phyloP scores from a whole-genome alignment of 1,284 basidiomycete species.

The Marasmius sp. region DNA sequence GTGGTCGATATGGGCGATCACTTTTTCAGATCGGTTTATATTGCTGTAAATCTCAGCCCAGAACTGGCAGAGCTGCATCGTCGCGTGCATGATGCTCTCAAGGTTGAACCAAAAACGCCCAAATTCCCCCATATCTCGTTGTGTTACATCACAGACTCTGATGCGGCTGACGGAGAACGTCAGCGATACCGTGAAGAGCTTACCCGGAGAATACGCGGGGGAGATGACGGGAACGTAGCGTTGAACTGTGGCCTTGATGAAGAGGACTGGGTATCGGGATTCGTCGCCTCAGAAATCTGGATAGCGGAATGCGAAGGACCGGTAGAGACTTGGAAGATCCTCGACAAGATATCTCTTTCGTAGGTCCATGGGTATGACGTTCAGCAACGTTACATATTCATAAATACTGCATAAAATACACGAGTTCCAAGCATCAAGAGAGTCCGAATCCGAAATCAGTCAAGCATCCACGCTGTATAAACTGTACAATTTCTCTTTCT shows the following conservation, averaged over 20 bases:
- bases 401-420: not conserved
- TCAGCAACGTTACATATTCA: not conserved
- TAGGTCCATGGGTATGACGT: not conserved
- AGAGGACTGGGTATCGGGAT: slow-evolving; percentile 40
- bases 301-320: slow-evolving; percentile 60
- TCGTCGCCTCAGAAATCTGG: slow-evolving; percentile 60
- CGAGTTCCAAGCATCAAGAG: not conserved
- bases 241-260: slow-evolving; percentile 32
- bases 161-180: slow-evolving; percentile 43
- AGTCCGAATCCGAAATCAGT: not conserved
- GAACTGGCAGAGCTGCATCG: slow-evolving; percentile 50
- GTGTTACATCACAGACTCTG: slow-evolving; percentile 65
- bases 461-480: not conserved
- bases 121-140: slow-evolving; percentile 69
- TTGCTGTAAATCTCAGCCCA: slow-evolving; percentile 44
- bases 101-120: slow-evolving; percentile 46
- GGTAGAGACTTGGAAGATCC: slow-evolving; percentile 57
- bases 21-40: slow-evolving; percentile 72
- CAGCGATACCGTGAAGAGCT: slow-evolving; percentile 36
- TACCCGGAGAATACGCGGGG: slow-evolving; percentile 30
- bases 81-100: slow-evolving; percentile 43
- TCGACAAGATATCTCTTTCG: slow-evolving; percentile 38
- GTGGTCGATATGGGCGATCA: slow-evolving; percentile 56
- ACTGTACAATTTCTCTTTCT: not conserved
- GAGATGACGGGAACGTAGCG: slow-evolving; percentile 23